Percentiles rank a stretch among this genome's conserved stretches.
phyloP scores from a whole-genome alignment of 78 protist genomes.

The Dictyostelium citrinum region DNA sequence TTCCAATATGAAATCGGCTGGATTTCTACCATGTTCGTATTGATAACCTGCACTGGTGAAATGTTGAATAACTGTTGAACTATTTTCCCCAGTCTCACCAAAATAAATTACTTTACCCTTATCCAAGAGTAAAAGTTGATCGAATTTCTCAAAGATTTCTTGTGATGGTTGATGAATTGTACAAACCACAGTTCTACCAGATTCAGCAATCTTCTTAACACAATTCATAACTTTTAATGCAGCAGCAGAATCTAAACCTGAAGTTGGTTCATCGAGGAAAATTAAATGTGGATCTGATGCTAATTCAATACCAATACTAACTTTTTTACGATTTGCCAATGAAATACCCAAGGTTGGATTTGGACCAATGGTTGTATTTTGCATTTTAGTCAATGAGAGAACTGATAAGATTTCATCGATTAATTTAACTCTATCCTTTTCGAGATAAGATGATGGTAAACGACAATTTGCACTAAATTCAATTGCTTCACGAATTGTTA shows the following conservation, averaged over 20 bases:
- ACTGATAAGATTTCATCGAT: conserved; percentile 38
- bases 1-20: conserved; percentile 58
- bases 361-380: conserved; percentile 45
- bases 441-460: background rate
- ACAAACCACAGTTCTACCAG: conserved; percentile 59
- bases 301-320: conserved; percentile 80
- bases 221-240: conserved; percentile 69
- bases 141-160: conserved; percentile 74
- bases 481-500: conserved; percentile 65
- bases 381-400: background rate
- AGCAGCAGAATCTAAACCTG: conserved; percentile 77
- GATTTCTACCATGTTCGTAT: conserved; percentile 38
- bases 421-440: conserved; percentile 25
- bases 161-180: conserved; percentile 82
- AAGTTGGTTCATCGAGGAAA: conserved; percentile 84
- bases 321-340: conserved; percentile 84
- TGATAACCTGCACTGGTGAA: conserved; percentile 30
- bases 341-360: conserved; percentile 81
- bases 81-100: conserved; percentile 42
- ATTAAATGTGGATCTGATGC: conserved; percentile 78
- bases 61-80: conserved; percentile 6
- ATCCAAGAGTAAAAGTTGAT: conserved; percentile 49
- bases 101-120: conserved; percentile 60
- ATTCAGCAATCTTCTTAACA: conserved; percentile 37
- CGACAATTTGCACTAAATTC: conserved; percentile 71